Evolutionary conservation across 768 basidiomycete species (phyloP).

Genomic region (Rickenella mellea): DNA sequence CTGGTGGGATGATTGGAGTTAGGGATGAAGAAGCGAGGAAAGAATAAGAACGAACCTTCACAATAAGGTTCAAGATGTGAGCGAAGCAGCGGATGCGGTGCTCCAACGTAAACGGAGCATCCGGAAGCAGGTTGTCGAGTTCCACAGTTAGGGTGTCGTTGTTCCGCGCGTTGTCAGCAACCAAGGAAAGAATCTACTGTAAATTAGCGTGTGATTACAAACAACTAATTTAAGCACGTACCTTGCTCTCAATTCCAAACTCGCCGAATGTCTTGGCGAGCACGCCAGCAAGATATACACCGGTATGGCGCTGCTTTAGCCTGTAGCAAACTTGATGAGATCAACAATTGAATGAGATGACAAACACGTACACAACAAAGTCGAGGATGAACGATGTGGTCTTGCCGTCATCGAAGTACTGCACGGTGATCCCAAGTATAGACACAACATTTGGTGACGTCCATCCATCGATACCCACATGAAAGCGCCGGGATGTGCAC

Average conservation of each 20-base stretch:
- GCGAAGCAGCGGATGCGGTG: slow-evolving; percentile 11
- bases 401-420: slow-evolving; percentile 12
- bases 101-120: not conserved
- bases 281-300: slow-evolving; percentile 1
- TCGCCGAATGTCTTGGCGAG: not conserved
- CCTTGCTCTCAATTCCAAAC: not conserved
- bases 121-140: not conserved
- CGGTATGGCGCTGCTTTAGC: no score
- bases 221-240: not conserved
- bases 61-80: slow-evolving; percentile 11
- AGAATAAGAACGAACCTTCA: slow-evolving; percentile 11
- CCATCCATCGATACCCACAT: slow-evolving; percentile 22
- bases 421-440: slow-evolving; percentile 18
- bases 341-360: no score
- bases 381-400: slow-evolving; percentile 12
- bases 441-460: slow-evolving; percentile 18
- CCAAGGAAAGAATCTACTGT: no score
- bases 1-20: slow-evolving; percentile 6
- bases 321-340: slow-evolving; percentile 14
- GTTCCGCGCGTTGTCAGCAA: not conserved
- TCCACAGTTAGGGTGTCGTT: not conserved
- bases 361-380: slow-evolving; percentile 14
- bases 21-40: not conserved
- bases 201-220: not conserved
- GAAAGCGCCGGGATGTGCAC: slow-evolving; percentile 9